Conservation (phyloP, 2,329 filamentous ascomycete genomes). For the Pestalotiopsis sp. region DNA sequence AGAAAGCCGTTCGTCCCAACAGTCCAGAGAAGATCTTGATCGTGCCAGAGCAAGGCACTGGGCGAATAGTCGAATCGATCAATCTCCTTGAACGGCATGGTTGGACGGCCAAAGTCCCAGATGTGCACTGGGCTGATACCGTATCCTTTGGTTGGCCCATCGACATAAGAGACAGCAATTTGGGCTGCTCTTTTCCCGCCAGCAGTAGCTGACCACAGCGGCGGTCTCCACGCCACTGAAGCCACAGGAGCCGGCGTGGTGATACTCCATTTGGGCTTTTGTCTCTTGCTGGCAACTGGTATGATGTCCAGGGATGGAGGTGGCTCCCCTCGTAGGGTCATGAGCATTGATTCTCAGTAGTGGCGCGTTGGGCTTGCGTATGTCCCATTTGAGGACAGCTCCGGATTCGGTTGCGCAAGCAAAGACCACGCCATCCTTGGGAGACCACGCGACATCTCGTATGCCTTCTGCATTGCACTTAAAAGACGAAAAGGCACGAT, state of each 20-base stretch:
- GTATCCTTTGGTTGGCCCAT: constrained; percentile 51
- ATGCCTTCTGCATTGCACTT: constrained; percentile 58
- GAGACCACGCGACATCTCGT: constrained; percentile 67
- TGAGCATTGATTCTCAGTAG: constrained; percentile 63
- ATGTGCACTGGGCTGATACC: constrained; percentile 63
- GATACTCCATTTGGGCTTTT: constrained; percentile 65
- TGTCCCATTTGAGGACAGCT: constrained; percentile 65
- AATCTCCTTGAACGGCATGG: constrained; percentile 68
- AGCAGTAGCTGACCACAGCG: constrained; percentile 65
- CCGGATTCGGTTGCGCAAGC: constrained; percentile 67
- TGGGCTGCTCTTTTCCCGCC: constrained; percentile 62
- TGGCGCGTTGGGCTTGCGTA: constrained; percentile 54
- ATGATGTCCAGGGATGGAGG: no score
- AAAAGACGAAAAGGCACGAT: constrained; percentile 48
- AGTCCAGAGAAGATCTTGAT: constrained; percentile 68
- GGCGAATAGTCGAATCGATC: constrained; percentile 61
- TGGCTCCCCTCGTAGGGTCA: constrained; percentile 53
- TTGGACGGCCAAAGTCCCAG: constrained; percentile 69
- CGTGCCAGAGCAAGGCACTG: constrained; percentile 62
- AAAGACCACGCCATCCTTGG: constrained; percentile 61
- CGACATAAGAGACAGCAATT: constrained; percentile 64
- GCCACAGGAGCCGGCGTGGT: constrained; percentile 62
- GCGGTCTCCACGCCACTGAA: constrained; percentile 63
- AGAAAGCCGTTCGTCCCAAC: constrained; percentile 65
- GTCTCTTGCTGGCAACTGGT: constrained; percentile 63